Evolutionary conservation across 176 grass and related monocot species (phyloP), one percentile per base, ranked within the genome.

Genomic region (Oryza meyeriana): DNA sequence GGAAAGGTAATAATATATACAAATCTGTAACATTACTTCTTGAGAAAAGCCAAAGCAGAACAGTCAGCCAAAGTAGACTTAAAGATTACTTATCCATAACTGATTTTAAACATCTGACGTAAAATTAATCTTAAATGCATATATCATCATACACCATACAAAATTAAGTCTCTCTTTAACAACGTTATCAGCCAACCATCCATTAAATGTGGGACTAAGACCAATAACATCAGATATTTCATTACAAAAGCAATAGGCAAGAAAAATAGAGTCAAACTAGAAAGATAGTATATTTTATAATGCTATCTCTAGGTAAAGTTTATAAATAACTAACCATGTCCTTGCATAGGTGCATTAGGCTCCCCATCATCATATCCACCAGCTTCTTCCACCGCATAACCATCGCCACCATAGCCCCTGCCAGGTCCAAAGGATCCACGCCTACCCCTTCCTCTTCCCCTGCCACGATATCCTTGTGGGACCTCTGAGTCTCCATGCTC

Each of bases 351-450:
- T 61, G 68, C 69, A 18, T 85, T 77, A 34, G 66, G 72, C 31
- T 79, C 86, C 27, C 18, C 70, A 75, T 82, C 74, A 66, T 86
- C 69, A 82, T 88, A 87, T 80, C 84, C 80, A 83, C 40, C 86
- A 63, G 75, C 69, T 59, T 86, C 83, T 78, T 68, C 92, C 75
- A 67, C 75, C 9, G 29, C 67, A 73, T 64, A 83, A 59, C 31
- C 83, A 61, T 69, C 80, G 20, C 84, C 82, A 33, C 74, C 78
- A 40, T 89, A 94, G 45, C 79, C 87, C 35, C 79, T 85, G 42
- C 81, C 85, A 79, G 66, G 58, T 39, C 66, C 91, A 80, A 85
- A 90, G 61, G 79, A 83, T 64, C 85, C 81, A 72, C 77, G 85
- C 45, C 92, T 84, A 13, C 77, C 75, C 59, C 80, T 79, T n/a